phyloP scores from a whole-genome alignment of 2,329 filamentous ascomycete genomes.

The Triangularia setosa region DNA sequence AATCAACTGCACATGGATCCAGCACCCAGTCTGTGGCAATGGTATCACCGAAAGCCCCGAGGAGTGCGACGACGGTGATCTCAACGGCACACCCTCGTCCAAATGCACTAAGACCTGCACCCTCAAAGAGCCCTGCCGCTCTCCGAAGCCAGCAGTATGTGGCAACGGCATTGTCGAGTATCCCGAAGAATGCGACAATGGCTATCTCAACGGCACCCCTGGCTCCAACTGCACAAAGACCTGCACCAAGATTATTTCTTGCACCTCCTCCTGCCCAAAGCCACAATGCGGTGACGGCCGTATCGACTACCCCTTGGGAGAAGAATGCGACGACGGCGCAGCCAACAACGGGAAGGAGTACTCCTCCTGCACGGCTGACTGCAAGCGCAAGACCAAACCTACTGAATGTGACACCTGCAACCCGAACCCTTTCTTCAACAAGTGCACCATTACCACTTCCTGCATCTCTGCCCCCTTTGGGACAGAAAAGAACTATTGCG shows the following conservation, averaged over 20 bases:
- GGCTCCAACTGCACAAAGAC: slow-evolving; percentile 14
- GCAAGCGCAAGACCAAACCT: slow-evolving; percentile 5
- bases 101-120: slow-evolving; percentile 14
- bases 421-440: slow-evolving; percentile 22
- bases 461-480: slow-evolving; percentile 13
- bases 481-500: slow-evolving; percentile 14
- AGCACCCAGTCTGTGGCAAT: slow-evolving; percentile 13
- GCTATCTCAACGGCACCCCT: slow-evolving; percentile 14
- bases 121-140: slow-evolving; percentile 9
- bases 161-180: slow-evolving; percentile 18
- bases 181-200: slow-evolving; percentile 17
- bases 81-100: slow-evolving; percentile 13
- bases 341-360: slow-evolving; percentile 13
- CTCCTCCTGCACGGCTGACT: slow-evolving; percentile 9
- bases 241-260: not conserved
- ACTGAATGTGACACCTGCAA: slow-evolving; percentile 17
- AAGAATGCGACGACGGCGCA: slow-evolving; percentile 18
- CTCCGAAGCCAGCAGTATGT: slow-evolving; percentile 15
- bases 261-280: not conserved
- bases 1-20: slow-evolving; percentile 11
- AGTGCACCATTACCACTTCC: slow-evolving; percentile 22
- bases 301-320: slow-evolving; percentile 6
- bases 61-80: slow-evolving; percentile 21
- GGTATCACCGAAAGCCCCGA: slow-evolving; percentile 18
- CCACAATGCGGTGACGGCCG: slow-evolving; percentile 8